Base-by-base conservation (phyloP, 306 rosid species). In the Ochetophila trinervis region DNA sequence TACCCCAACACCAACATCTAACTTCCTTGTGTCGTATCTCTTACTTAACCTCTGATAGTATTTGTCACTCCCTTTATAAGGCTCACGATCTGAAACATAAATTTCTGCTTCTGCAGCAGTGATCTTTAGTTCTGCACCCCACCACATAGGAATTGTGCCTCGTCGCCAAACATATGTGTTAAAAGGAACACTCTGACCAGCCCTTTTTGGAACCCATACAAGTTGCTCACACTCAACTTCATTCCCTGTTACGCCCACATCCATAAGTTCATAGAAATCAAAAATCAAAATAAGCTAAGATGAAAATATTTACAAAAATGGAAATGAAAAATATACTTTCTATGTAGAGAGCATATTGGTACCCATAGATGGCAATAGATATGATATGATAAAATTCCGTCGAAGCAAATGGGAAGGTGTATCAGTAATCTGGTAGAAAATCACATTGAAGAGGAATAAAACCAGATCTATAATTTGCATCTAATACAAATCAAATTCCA, bases 141-240 rank as follows among this genome's bases (percentile, higher is more conserved):
- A 94, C 99, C 99, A 94, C 64, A 94, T 94, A 68, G 99, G 99
- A 80, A 94, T 94, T 35, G 97, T 94, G 50, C 99, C 99, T 54
- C 99, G 83, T 79, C 99, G 86, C 99, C 99, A 94, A 14, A 86
- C 65, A 17, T 94, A 86, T 13, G 86, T 83, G 76, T 84, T 94
- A 78, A 94, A 94, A 40, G 99, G 99, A 84, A 83, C 86, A 74
- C 88, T 89, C 74, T 89, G 97, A 70, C 95, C 97, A 62, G 74
- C 74, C 73, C 64, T 83, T 81, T 80, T 90, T 36, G 97, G 99
- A 79, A 90, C 82, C 99, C 99, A 94, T 60, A 86, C 86, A 24
- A 94, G 90, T 71, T 94, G 99, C 79, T 94, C 99, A 70, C 99
- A 94, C 77, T 94, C 99, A 69, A 94, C 99, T 83, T 94, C 99